Percentiles rank a stretch among this genome's conserved stretches.
Conservation (phyloP, 2,329 filamentous ascomycete genomes). For the Neocatenulostroma microsporum region DNA sequence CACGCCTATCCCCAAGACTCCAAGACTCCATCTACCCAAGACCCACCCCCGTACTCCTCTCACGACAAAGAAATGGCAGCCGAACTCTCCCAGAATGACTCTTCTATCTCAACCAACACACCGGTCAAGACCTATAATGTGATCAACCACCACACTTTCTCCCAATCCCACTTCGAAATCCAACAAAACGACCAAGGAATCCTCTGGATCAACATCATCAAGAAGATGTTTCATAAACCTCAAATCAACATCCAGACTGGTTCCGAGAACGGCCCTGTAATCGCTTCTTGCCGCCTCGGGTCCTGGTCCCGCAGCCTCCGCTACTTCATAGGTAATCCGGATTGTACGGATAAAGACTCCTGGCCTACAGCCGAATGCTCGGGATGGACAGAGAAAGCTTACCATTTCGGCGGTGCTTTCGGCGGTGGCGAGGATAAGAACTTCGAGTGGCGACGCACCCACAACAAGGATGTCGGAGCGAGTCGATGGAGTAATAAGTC, state of each 20-base stretch:
- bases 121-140: slow-evolving; percentile 2
- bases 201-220: neutral
- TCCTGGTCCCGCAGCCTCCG: neutral
- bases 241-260: neutral
- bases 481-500: neutral
- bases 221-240: neutral
- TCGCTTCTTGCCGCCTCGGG: slow-evolving; percentile 1
- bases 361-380: neutral
- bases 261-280: neutral
- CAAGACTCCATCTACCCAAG: no score
- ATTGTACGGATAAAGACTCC: neutral
- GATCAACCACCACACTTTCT: neutral
- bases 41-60: no score
- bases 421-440: neutral
- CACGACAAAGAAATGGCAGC: no score
- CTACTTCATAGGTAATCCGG: slow-evolving; percentile 1
- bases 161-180: neutral
- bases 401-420: neutral
- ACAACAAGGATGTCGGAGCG: slow-evolving; percentile 2
- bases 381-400: neutral
- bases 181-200: slow-evolving; percentile 1
- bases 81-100: no score
- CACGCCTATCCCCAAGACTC: no score
- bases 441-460: slow-evolving; percentile 5
- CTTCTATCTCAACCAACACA: no score